These are phyloP conservation scores for Periconia macrospinosa DNA, from an alignment of 2,329 filamentous ascomycete genomes.

Conservation along the genomic window DNA sequence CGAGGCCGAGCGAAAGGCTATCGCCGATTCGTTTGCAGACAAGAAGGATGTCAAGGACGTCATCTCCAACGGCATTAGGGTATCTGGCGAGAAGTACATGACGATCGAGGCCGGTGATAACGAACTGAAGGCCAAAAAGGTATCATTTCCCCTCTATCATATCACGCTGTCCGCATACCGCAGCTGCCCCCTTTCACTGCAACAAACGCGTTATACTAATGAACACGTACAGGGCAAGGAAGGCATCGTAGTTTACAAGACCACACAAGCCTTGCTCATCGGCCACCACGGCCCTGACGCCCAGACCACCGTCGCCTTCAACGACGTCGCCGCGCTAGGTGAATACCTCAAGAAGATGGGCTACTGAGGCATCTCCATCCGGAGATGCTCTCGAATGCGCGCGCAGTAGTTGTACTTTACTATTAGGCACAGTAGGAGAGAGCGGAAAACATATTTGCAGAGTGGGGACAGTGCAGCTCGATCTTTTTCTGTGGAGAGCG, in stretches of 20 bases:
- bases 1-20: conserved; percentile 58
- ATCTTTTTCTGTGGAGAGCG: too few species aligned
- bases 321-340: conserved; percentile 78
- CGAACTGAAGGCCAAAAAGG: conserved; percentile 84
- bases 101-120: conserved; percentile 74
- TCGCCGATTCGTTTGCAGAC: conserved; percentile 57
- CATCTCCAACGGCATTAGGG: conserved; percentile 71
- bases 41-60: conserved; percentile 65
- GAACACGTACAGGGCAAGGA: conserved; percentile 64
- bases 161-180: not conserved
- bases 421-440: conserved; percentile 7
- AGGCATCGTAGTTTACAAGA: conserved; percentile 83
- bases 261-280: conserved; percentile 83
- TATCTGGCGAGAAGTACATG: conserved; percentile 78
- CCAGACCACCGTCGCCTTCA: conserved; percentile 74
- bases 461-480: too few species aligned
- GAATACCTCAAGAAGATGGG: conserved; percentile 81
- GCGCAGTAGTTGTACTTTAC: conserved; percentile 1
- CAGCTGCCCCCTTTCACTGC: not conserved
- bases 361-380: conserved; percentile 60
- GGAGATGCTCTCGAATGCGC: not conserved
- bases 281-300: conserved; percentile 78
- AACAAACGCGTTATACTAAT: conserved; percentile 6
- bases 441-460: conserved; percentile 2
- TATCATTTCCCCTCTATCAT: conserved; percentile 46